Conservation (phyloP, 768 basidiomycete genomes). For the Daedaleopsis nitida region DNA sequence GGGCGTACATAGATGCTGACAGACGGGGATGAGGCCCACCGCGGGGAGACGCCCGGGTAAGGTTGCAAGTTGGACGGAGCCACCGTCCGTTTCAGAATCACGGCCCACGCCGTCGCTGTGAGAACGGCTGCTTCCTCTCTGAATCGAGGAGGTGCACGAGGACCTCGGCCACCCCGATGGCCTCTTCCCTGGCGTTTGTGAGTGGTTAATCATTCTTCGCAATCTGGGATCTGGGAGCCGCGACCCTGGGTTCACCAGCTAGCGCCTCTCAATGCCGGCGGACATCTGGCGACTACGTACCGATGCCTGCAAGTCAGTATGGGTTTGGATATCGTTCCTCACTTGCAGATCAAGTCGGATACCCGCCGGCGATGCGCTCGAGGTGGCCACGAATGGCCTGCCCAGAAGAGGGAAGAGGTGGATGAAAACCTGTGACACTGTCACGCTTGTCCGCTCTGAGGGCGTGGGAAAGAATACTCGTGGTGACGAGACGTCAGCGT, state of each 20-base stretch:
- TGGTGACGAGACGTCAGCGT: background rate
- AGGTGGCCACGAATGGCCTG: background rate
- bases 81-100: constrained; percentile 19
- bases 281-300: too few relatives aligned
- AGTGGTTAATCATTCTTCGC: background rate
- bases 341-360: background rate
- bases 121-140: constrained; percentile 14
- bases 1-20: constrained; percentile 1
- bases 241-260: too few relatives aligned
- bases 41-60: constrained; percentile 4
- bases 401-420: background rate
- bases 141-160: constrained; percentile 4
- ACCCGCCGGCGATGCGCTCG: background rate
- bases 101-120: constrained; percentile 14
- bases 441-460: background rate
- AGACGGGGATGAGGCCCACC: constrained; percentile 9
- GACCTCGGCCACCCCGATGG: constrained; percentile 19
- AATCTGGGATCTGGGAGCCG: background rate
- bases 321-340: background rate
- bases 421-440: background rate
- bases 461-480: background rate
- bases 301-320: too few relatives aligned
- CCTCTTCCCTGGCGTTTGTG: constrained; percentile 7
- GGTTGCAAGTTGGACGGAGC: constrained; percentile 4
- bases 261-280: too few relatives aligned